Evolutionary conservation across 495 filamentous ascomycete species (phyloP), one percentile per base, ranked within the genome.

Genomic region (Penicillium cinerascens): DNA sequence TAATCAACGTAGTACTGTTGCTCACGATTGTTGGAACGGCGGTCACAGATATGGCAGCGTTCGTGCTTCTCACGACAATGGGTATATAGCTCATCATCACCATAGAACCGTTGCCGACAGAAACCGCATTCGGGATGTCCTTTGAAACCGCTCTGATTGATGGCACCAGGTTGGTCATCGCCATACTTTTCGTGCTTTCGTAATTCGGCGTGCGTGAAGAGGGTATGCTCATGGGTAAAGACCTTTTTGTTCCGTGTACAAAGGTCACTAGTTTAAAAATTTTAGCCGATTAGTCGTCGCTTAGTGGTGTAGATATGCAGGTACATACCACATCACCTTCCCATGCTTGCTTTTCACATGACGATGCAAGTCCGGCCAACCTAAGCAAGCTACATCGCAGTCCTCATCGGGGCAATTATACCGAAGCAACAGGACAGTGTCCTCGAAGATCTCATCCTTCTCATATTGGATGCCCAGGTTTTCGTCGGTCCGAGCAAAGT

Each of bases 181-280:
- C 95, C 95, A 51, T 86, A 82, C 55, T 82, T 86, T 79, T 97
- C 92, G 63, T 99, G 93, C 56, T 83, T 89, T 44, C 84, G 82
- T 36, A 97, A 71, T 58, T 92, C 88, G 44, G 83, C 79, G n/a
- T 77, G 71, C 4, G 88, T 87, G 62, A 96, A 97, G n/a, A 99
- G 78, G 20, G 89, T 89, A 63, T 99, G 93, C 70, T 99, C 93
- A 67, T 97, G 95, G 0, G 93, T 96, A 56, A 99, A 99, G 35
- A 96, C 91, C 56, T 96, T 96, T 74, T 99, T 97, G 70, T 96
- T 88, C 35, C 89, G 73, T 1, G 91, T 92, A 68, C 93, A 99
- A 15, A 97, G 79, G 68, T 96, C 91, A 70, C 81, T 84, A 47
- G 27, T 26, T 7, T 10, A 21, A 13, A 23, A 26, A 42, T 20